Evolutionary conservation across 495 filamentous ascomycete genomes (phyloP).

Genomic region (Xylaria acuta): DNA sequence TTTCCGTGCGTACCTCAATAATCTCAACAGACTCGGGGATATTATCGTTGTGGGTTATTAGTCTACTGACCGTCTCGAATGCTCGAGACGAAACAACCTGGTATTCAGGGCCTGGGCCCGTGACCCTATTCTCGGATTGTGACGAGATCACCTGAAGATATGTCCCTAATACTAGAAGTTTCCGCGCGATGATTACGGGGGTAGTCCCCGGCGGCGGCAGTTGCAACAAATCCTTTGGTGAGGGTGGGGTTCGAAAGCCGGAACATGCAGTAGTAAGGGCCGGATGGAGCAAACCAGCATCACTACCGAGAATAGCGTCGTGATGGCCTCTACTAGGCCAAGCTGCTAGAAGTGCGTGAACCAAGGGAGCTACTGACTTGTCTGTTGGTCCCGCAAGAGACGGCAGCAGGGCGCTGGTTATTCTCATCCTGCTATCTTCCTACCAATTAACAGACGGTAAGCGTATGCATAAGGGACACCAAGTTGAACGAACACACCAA

Average conservation of each 20-base stretch:
- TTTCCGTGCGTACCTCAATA: conserved; percentile 41
- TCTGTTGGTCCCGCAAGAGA: conserved; percentile 16
- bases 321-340: conserved; percentile 50
- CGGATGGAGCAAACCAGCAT: conserved; percentile 38
- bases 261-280: conserved; percentile 39
- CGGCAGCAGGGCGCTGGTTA: conserved; percentile 7
- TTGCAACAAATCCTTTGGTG: conserved; percentile 42
- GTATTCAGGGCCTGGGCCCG: conserved; percentile 26
- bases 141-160: conserved; percentile 50
- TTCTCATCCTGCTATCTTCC: neutral
- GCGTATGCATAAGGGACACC: neutral
- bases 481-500: neutral
- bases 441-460: conserved; percentile 1
- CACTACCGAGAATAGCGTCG: conserved; percentile 40
- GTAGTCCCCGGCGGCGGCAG: conserved; percentile 47
- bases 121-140: conserved; percentile 22
- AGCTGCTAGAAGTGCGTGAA: conserved; percentile 38
- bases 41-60: conserved; percentile 59
- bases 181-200: conserved; percentile 54
- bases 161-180: conserved; percentile 51
- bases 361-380: conserved; percentile 34
- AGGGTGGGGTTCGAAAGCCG: conserved; percentile 21
- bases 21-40: conserved; percentile 54
- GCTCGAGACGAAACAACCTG: conserved; percentile 45
- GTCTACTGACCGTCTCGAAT: conserved; percentile 46